Evolutionary conservation across 2,329 filamentous ascomycete genomes (phyloP).

Genomic region (Calonectria hawksworthii): DNA sequence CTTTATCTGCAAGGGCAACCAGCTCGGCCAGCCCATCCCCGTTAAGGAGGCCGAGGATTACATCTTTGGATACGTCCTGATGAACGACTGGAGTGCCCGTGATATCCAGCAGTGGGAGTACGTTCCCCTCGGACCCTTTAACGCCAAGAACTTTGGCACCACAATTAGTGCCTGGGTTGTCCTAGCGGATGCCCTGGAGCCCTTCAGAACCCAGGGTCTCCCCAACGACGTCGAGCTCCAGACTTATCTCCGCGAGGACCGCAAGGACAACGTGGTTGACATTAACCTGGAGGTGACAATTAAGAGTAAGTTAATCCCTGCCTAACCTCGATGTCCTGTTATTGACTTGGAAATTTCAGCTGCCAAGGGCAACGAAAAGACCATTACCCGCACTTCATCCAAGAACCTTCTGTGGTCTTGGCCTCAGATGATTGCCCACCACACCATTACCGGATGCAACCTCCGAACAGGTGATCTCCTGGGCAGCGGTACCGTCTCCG

Average conservation of each 20-base stretch:
- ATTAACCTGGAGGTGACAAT: constrained; percentile 56
- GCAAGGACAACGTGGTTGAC: constrained; percentile 52
- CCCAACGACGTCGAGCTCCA: constrained; percentile 52
- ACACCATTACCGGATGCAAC: constrained; percentile 82
- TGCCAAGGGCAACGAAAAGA: constrained; percentile 48
- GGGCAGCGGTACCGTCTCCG: constrained; percentile 82
- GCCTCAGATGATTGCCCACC: constrained; percentile 87
- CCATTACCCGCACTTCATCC: constrained; percentile 44
- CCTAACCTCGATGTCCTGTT: fast-evolving
- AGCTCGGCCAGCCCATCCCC: constrained; percentile 74
- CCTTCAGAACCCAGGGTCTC: constrained; percentile 37
- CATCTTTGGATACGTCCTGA: constrained; percentile 77
- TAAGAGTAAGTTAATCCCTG: constrained; percentile 49
- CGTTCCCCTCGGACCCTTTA: constrained; percentile 72
- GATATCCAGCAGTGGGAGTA: constrained; percentile 75
- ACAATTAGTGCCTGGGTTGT: constrained; percentile 74
- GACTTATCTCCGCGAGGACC: constrained; percentile 69
- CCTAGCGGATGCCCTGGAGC: constrained; percentile 68
- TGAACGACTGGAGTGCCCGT: constrained; percentile 76
- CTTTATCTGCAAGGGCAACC: constrained; percentile 77
- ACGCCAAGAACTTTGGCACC: constrained; percentile 72
- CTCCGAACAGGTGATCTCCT: constrained; percentile 81
- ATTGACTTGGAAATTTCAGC: constrained; percentile 38
- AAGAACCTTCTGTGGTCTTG: constrained; percentile 80
- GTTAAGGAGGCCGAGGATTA: constrained; percentile 76